Base-by-base conservation (phyloP, 179 eudicot species). In the Amaranthus tricolor region DNA sequence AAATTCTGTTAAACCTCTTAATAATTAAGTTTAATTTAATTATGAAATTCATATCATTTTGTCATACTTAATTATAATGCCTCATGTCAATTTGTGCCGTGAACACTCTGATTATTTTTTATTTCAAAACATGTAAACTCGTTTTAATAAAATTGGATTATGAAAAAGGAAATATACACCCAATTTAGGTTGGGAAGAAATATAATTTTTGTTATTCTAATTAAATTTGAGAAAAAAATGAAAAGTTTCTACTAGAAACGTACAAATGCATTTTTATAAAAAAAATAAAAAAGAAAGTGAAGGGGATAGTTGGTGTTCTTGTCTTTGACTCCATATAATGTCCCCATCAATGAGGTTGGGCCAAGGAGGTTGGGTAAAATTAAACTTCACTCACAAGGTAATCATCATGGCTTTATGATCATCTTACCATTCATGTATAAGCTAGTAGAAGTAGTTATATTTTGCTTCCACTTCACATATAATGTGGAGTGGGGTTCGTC, bases 391-490 rank as follows among this genome's bases (percentile, higher is more conserved):
- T 67, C 73, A 75, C 60, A 67, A 75, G 78, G 73, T 67, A 75
- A 75, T 75, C 73, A 75, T 68, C 70, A 74, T 75, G 73, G 78
- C 40, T 66, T 75, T 66, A 75, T 56, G 77, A 68, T 73, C 59
- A 58, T 24, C 73, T 67, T 75, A 68, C 67, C 67, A 75, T 57
- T 68, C 59, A 66, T 52, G 0, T 20, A 53, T 4, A 31, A 31
- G 40, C 40, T 31, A 31, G 40, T 31, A 31, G 40, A 31, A 31
- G 40, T 31, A 5, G 21, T 55, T 11, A 44, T 20, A 45, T 56
- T 66, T 75, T 75, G 73, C 78, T 57, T 75, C 78, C 78, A 68
- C 73, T 68, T 75, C 78, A 75, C 67, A 68, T 59, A 75, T 66
- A 66, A 17, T 65, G 17, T 8, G 70, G 49, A 24, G 52, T n/a